phyloP scores from a whole-genome alignment of 2,329 filamentous ascomycete species.

The Ascochyta koolunga region DNA sequence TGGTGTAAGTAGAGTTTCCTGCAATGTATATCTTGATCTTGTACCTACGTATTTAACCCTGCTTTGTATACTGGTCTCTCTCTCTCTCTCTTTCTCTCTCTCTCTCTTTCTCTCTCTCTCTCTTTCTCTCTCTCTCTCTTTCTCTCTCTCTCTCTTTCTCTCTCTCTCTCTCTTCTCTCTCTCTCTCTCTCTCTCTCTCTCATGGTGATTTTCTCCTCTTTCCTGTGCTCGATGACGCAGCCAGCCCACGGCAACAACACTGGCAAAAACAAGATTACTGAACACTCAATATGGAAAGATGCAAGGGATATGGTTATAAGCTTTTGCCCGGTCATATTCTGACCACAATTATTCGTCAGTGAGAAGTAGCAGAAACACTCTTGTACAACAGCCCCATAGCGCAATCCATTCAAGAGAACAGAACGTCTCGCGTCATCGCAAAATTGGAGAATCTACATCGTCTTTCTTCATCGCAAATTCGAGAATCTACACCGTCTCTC shows the following conservation, averaged over 20 bases:
- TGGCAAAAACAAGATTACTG: not conserved
- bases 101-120: not conserved
- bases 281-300: too few species aligned
- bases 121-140: not conserved
- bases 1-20: conserved; percentile 33
- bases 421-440: too few species aligned
- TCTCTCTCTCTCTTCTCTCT: not conserved
- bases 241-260: not conserved
- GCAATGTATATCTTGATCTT: not conserved
- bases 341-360: too few species aligned
- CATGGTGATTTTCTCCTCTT: not conserved
- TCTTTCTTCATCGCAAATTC: too few species aligned
- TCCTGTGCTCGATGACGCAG: not conserved
- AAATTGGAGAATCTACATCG: too few species aligned
- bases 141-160: not conserved
- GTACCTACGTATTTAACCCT: not conserved
- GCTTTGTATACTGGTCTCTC: not conserved
- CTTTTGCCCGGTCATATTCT: too few species aligned
- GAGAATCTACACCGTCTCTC: too few species aligned
- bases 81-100: not conserved
- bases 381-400: too few species aligned
- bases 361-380: too few species aligned
- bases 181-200: not conserved
- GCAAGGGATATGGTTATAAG: too few species aligned
- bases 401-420: too few species aligned